Conservation (phyloP, 1,139 yeast genomes). For the Kodamaea ohmeri region DNA sequence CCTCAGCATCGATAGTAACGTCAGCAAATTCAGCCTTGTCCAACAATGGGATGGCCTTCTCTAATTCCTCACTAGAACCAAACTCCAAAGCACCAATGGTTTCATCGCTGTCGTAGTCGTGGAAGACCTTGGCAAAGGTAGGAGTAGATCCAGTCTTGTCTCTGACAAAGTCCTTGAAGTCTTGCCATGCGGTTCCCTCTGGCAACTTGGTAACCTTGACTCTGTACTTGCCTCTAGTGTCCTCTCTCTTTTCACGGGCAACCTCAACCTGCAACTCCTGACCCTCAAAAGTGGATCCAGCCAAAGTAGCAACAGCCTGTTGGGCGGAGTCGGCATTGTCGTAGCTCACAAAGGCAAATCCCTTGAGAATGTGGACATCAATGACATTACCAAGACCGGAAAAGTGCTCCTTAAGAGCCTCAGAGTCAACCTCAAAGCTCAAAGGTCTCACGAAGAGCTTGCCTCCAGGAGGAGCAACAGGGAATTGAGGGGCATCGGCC, state of each 20-base stretch:
- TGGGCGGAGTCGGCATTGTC: slow-evolving; percentile 65
- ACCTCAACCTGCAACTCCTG: slow-evolving; percentile 65
- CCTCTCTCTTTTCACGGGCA: slow-evolving; percentile 60
- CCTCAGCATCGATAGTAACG: slow-evolving; percentile 62
- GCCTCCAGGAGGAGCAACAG: slow-evolving; percentile 8
- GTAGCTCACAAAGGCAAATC: slow-evolving; percentile 73
- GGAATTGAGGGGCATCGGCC: slow-evolving; percentile 4
- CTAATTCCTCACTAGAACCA: slow-evolving; percentile 69
- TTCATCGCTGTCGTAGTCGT: slow-evolving; percentile 57
- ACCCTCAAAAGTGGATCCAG: slow-evolving; percentile 57
- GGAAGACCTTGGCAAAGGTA: slow-evolving; percentile 68
- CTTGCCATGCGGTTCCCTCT: slow-evolving; percentile 81
- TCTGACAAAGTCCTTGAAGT: slow-evolving; percentile 74
- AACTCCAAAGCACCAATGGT: slow-evolving; percentile 80
- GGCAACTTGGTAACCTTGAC: slow-evolving; percentile 67
- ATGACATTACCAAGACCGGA: slow-evolving; percentile 60
- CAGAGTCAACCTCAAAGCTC: slow-evolving; percentile 42
- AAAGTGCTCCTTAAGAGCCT: slow-evolving; percentile 67
- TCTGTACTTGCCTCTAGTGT: slow-evolving; percentile 69
- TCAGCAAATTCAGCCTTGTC: slow-evolving; percentile 75
- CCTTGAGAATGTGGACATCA: slow-evolving; percentile 69
- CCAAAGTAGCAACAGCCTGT: slow-evolving; percentile 62
- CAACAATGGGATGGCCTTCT: slow-evolving; percentile 62
- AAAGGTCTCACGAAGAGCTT: slow-evolving; percentile 45
- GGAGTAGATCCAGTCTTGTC: slow-evolving; percentile 66